These are phyloP conservation scores for Epicoccum nigrum DNA, from an alignment of 2,329 filamentous ascomycete species.

Conservation along the genomic window DNA sequence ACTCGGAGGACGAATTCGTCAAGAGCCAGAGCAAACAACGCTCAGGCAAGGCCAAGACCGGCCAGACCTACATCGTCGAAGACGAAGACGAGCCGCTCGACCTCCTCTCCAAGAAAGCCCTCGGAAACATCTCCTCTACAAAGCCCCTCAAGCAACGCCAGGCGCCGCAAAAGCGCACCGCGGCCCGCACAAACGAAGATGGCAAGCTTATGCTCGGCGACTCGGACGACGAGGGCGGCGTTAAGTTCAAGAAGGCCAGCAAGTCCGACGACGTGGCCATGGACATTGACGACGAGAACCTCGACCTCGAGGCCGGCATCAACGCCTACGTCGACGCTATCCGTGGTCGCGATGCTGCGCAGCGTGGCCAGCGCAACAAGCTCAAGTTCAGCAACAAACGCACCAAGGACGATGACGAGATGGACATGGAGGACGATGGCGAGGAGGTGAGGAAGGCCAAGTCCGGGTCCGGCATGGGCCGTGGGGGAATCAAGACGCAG, in stretches of 20 bases:
- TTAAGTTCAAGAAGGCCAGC: constrained; percentile 41
- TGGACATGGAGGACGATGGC: constrained; percentile 55
- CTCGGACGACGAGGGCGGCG: constrained; percentile 51
- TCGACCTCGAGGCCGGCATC: constrained; percentile 57
- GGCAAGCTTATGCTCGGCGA: constrained; percentile 79
- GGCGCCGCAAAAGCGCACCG: constrained; percentile 50
- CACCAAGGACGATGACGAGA: constrained; percentile 52
- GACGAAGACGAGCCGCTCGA: constrained; percentile 95
- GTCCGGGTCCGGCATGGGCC: constrained; percentile 38
- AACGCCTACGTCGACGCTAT: constrained; percentile 68
- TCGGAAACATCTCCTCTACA: constrained; percentile 92
- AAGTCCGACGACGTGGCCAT: constrained; percentile 59
- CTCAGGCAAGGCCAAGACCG: constrained; percentile 51
- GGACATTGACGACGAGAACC: constrained; percentile 60
- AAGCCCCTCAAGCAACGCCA: constrained; percentile 73
- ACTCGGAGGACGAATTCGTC: constrained; percentile 46
- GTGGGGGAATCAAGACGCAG: constrained; percentile 34
- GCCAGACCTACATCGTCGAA: constrained; percentile 85
- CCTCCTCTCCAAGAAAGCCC: constrained; percentile 83
- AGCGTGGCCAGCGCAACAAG: constrained; percentile 64
- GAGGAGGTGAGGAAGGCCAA: constrained; percentile 45
- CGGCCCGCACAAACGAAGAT: constrained; percentile 67
- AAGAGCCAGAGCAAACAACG: constrained; percentile 39
- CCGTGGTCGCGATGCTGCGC: constrained; percentile 63
- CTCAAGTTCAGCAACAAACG: constrained; percentile 64